These are phyloP conservation scores for Blastocystis sp. DNA, from an alignment of 352 stramenopile genomes.

Conservation along the genomic window DNA sequence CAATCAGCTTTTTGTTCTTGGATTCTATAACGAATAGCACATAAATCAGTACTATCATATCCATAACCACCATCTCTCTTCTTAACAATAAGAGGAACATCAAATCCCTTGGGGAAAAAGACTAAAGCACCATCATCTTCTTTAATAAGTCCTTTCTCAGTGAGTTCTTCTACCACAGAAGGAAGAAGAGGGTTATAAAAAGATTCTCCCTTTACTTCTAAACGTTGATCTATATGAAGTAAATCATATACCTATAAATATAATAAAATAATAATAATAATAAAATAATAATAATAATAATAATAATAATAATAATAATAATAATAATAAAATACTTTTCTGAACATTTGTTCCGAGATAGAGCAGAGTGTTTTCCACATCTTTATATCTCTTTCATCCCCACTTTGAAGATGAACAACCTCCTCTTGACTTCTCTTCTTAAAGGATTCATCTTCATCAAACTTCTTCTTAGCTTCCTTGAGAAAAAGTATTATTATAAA, in stretches of 20 bases:
- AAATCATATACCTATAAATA: slow-evolving; percentile 59
- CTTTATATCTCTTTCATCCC: slow-evolving; percentile 52
- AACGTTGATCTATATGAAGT: slow-evolving; percentile 53
- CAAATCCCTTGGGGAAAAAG: slow-evolving; percentile 60
- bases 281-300: background rate
- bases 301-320: slow-evolving; percentile 25
- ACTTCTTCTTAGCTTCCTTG: slow-evolving; percentile 76
- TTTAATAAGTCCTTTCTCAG: slow-evolving; percentile 60
- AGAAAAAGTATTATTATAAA: slow-evolving; percentile 53
- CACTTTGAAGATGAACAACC: slow-evolving; percentile 83
- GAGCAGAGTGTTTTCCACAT: slow-evolving; percentile 66
- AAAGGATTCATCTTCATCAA: slow-evolving; percentile 81
- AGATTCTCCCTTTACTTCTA: slow-evolving; percentile 64
- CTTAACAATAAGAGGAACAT: slow-evolving; percentile 65
- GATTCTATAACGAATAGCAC: slow-evolving; percentile 64
- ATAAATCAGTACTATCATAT: slow-evolving; percentile 75
- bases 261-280: background rate
- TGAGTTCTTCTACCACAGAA: slow-evolving; percentile 69
- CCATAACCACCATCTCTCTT: slow-evolving; percentile 70
- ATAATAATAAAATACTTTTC: too few relatives aligned
- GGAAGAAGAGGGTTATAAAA: slow-evolving; percentile 76
- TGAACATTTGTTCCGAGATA: slow-evolving; percentile 61
- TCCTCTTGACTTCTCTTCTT: slow-evolving; percentile 80
- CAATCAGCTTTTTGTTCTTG: slow-evolving; percentile 52
- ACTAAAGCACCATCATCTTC: slow-evolving; percentile 63